phyloP scores from a whole-genome alignment of 768 basidiomycete species.

The Tylopilus intermedius region DNA sequence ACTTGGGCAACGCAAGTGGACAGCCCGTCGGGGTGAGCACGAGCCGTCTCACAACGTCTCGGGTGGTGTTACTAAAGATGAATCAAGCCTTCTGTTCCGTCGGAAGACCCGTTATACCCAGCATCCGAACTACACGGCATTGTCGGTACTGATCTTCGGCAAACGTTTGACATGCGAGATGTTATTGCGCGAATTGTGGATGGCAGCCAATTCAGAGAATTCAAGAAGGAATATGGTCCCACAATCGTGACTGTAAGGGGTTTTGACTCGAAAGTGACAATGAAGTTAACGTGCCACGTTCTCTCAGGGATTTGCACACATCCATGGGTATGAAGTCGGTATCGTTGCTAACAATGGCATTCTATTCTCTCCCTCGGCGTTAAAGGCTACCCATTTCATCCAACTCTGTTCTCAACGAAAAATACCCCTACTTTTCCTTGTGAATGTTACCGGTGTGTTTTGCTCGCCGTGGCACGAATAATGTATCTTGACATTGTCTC shows the following conservation, averaged over 20 bases:
- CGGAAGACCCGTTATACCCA: constrained; percentile 76
- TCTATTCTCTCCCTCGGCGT: constrained; percentile 86
- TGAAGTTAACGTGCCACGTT: constrained; percentile 6
- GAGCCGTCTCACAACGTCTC: constrained; percentile 15
- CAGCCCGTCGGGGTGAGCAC: constrained; percentile 44
- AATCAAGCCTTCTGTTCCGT: constrained; percentile 48
- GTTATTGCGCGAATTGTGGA: constrained; percentile 90
- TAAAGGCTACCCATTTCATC: constrained; percentile 95
- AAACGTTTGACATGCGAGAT: constrained; percentile 91
- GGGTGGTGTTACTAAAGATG: constrained; percentile 9
- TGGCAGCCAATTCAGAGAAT: constrained; percentile 87
- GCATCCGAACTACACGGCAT: constrained; percentile 84
- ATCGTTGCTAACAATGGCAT: constrained; percentile 95
- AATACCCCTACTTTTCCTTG: constrained; percentile 88
- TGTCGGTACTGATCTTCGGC: constrained; percentile 83
- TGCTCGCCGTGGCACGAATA: no score
- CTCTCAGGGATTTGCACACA: constrained; percentile 74
- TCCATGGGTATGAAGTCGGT: constrained; percentile 87
- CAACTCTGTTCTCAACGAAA: constrained; percentile 87
- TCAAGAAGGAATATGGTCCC: constrained; percentile 92
- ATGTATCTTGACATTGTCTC: constrained; percentile 13
- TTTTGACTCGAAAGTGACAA: not conserved
- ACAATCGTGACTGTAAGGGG: constrained; percentile 75
- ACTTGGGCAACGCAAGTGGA: constrained; percentile 63
- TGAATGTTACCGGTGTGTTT: constrained; percentile 79